These are phyloP conservation scores for Colletotrichum zoysiae DNA, from an alignment of 2,329 filamentous ascomycete species.

Conservation along the genomic window DNA sequence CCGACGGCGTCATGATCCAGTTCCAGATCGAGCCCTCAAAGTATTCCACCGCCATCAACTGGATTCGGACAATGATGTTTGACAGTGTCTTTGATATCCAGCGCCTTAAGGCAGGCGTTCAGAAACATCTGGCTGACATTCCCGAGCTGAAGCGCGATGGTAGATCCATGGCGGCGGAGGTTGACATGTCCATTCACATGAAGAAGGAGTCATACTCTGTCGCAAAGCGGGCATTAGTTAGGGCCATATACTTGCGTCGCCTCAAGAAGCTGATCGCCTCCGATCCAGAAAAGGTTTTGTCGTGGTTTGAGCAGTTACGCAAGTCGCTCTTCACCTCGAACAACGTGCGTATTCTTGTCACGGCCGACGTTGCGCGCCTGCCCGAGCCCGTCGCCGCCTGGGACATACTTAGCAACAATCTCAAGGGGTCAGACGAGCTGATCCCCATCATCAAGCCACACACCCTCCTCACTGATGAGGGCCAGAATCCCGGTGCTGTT, in stretches of 20 bases:
- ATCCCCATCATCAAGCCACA: conserved; percentile 78
- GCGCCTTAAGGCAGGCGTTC: conserved; percentile 73
- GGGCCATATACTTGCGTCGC: conserved; percentile 87
- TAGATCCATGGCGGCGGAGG: conserved; percentile 72
- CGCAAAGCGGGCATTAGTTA: conserved; percentile 85
- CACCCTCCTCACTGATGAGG: conserved; percentile 80
- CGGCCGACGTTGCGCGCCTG: conserved; percentile 82
- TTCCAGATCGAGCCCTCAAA: conserved; percentile 92
- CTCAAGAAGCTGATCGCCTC: conserved; percentile 83
- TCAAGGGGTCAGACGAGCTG: conserved; percentile 61
- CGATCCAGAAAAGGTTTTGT: conserved; percentile 81
- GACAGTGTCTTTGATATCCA: conserved; percentile 86
- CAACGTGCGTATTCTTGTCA: conserved; percentile 88
- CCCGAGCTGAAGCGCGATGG: conserved; percentile 93
- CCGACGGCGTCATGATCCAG: conserved; percentile 83
- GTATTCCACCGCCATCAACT: conserved; percentile 84
- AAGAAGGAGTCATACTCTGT: conserved; percentile 81
- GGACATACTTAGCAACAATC: conserved; percentile 70
- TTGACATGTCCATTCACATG: conserved; percentile 84
- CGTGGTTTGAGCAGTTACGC: conserved; percentile 82
- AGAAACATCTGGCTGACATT: conserved; percentile 90
- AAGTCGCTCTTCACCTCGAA: conserved; percentile 82
- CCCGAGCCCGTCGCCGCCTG: conserved; percentile 82
- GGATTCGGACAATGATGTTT: conserved; percentile 89
- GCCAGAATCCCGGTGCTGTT: conserved; percentile 78